Evolutionary conservation across 306 rosid species (phyloP).

Genomic region (Lablab purpureus): DNA sequence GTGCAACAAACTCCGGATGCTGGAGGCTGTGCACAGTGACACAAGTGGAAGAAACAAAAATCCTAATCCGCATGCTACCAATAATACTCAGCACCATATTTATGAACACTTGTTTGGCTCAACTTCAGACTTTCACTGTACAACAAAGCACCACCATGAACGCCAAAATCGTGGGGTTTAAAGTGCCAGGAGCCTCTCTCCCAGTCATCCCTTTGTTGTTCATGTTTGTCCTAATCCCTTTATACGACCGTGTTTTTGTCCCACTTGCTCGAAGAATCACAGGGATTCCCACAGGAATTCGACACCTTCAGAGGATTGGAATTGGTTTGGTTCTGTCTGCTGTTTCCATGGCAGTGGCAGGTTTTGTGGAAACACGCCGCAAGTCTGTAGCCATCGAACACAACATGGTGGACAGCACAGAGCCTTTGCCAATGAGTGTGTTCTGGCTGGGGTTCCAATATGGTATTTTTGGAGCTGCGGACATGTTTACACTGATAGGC

Average conservation of each 20-base stretch:
- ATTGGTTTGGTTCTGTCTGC: slow-evolving; percentile 78
- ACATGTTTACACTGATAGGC: slow-evolving; percentile 74
- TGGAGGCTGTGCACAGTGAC: slow-evolving; percentile 83
- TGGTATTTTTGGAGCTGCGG: slow-evolving; percentile 75
- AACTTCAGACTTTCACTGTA: slow-evolving; percentile 82
- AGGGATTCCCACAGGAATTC: slow-evolving; percentile 81
- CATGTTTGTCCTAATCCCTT: slow-evolving; percentile 68
- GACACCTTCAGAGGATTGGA: slow-evolving; percentile 80
- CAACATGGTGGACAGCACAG: slow-evolving; percentile 67
- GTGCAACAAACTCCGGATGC: slow-evolving; percentile 47
- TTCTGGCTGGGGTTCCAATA: slow-evolving; percentile 79
- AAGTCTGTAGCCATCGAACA: slow-evolving; percentile 57
- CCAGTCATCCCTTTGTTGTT: slow-evolving; percentile 73
- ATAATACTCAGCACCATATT: slow-evolving; percentile 81
- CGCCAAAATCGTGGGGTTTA: slow-evolving; percentile 56
- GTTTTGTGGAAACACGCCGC: slow-evolving; percentile 63
- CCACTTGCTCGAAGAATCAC: slow-evolving; percentile 81
- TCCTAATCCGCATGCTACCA: slow-evolving; percentile 84
- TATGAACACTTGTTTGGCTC: slow-evolving; percentile 88
- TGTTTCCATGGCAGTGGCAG: slow-evolving; percentile 73
- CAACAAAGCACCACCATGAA: slow-evolving; percentile 82
- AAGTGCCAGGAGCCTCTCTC: slow-evolving; percentile 75
- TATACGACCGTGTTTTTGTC: slow-evolving; percentile 69
- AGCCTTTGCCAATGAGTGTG: slow-evolving; percentile 76
- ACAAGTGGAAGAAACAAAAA: slow-evolving; percentile 91